Evolutionary conservation across 352 stramenopile species (phyloP).

Genomic region (Blastocystis sp.): DNA sequence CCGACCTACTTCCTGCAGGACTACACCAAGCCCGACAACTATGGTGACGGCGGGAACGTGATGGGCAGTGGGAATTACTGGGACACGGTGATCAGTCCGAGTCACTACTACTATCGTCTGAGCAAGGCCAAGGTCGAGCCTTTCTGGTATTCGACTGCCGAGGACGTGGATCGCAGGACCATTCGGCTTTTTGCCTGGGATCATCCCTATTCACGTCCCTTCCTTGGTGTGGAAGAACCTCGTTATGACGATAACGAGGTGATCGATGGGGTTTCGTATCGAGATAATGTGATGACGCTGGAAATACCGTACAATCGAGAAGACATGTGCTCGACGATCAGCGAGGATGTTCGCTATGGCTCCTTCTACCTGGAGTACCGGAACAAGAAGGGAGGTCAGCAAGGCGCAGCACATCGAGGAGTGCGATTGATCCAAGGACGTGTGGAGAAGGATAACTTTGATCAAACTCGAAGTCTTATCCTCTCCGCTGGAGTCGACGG

Average conservation of each 20-base stretch:
- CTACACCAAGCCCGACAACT: conserved; percentile 37
- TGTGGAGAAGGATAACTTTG: not conserved
- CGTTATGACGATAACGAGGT: not conserved
- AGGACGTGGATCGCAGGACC: not conserved
- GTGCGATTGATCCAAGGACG: conserved; percentile 24
- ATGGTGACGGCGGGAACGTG: conserved; percentile 31
- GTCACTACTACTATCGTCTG: conserved; percentile 35
- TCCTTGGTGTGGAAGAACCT: conserved; percentile 6
- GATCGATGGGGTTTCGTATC: conserved; percentile 9
- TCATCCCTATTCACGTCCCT: conserved; percentile 40
- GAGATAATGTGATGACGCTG: conserved; percentile 29
- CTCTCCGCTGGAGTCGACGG: conserved; percentile 3
- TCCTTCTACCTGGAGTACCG: conserved; percentile 57
- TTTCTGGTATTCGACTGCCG: not conserved
- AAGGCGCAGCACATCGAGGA: conserved; percentile 6
- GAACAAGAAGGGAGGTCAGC: not conserved
- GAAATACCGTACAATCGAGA: conserved; percentile 24
- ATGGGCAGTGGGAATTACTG: conserved; percentile 28
- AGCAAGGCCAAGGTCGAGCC: not conserved
- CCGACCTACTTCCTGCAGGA: not conserved
- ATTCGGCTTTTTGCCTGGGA: conserved; percentile 47
- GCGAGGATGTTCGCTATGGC: not conserved
- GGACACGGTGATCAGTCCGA: conserved; percentile 31
- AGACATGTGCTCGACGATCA: conserved; percentile 49
- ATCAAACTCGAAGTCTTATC: not conserved